Base-by-base conservation (phyloP, 768 basidiomycete genomes). In the Saitozyma podzolica region DNA sequence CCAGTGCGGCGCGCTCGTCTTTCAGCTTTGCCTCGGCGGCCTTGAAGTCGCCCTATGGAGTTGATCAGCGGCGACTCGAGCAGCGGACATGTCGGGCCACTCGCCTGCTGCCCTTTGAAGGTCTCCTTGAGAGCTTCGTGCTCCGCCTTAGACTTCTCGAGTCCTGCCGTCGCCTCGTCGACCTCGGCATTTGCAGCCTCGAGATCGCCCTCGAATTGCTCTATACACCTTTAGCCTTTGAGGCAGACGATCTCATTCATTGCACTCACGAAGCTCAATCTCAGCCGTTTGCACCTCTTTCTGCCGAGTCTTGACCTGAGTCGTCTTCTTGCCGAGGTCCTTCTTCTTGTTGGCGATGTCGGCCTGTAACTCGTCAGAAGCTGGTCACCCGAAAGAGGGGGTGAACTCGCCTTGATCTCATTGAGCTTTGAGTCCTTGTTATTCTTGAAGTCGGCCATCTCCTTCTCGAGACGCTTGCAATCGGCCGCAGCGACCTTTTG, bases 401-500 rank as follows among this genome's bases (percentile, higher is more conserved):
- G 40, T 40, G 20, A 58, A 62, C 82, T 51, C 61, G 90, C 94
- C 83, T 94, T 96, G 66, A 98, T 85, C 76, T 98, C 90, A 16
- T 88, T 89, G 58, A 91, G 89, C 81, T 98, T 98, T 52, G 92
- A 92, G 55, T 97, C 96, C 78, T 96, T 96, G 82, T 99, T 94
- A 80, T 94, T 89, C 83, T 96, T 94, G 83, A 99, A 97, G 82
- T 98, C 96, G 58, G 86, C 86, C 92, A 99, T 98, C 77, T 99
- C 96, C 71, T 88, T 88, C 80, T 98, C 92, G 20, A 98, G 86
- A 72, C 88, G 90, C 81, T 87, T 87, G 77, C 86, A 85, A 62
- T 97, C 93, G 0, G 83, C 86, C 54, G 87, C 82, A 0, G 92
- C 91, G 8, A 80, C 83, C 73, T 85, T 85, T 77, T 95, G 90